These are phyloP conservation scores for Bretschneidera sinensis DNA, from an alignment of 345 rosid genomes.

Conservation along the genomic window DNA sequence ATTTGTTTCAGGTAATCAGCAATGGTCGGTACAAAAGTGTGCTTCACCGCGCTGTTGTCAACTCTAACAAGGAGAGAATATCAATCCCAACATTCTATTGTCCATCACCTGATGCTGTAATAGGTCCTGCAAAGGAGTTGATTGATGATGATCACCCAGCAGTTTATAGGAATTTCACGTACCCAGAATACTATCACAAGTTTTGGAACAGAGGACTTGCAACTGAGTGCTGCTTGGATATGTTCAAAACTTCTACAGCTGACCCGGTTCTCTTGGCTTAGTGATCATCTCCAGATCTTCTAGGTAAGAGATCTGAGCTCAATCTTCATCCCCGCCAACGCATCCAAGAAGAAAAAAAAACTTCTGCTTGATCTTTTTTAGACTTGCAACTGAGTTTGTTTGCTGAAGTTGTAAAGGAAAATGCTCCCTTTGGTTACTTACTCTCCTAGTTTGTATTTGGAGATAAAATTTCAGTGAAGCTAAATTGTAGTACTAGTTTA, in stretches of 20 bases:
- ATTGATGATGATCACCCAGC: constrained; percentile 28
- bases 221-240: constrained; percentile 51
- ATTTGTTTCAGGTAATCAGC: constrained; percentile 46
- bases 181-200: constrained; percentile 49
- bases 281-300: too few species aligned
- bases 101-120: constrained; percentile 48
- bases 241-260: constrained; percentile 39
- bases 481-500: too few species aligned
- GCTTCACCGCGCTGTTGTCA: constrained; percentile 53
- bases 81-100: constrained; percentile 52
- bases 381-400: too few species aligned
- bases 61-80: constrained; percentile 35
- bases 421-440: too few species aligned
- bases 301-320: too few species aligned
- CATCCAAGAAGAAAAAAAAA: too few species aligned
- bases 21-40: constrained; percentile 58
- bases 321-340: too few species aligned
- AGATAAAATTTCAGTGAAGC: too few species aligned
- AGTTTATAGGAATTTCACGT: constrained; percentile 29
- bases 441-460: too few species aligned
- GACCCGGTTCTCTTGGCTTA: too few species aligned
- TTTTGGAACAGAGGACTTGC: constrained; percentile 59
- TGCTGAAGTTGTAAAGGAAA: too few species aligned
- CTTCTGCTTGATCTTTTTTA: too few species aligned
- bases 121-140: constrained; percentile 34